phyloP scores from a whole-genome alignment of 1,284 basidiomycete species.

The Mrakiaceae sp. region DNA sequence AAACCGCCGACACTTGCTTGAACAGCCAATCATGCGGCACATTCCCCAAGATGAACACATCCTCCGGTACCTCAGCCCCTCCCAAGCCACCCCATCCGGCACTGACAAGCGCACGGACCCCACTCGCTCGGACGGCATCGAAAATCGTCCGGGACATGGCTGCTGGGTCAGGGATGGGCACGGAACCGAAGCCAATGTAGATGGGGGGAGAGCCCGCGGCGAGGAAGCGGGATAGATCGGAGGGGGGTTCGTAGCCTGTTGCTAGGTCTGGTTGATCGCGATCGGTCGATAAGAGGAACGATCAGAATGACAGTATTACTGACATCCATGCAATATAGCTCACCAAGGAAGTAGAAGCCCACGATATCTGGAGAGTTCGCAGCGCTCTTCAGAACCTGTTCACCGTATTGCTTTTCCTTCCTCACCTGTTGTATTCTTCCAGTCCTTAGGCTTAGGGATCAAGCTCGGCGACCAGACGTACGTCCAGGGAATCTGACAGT shows the following conservation, averaged over 20 bases:
- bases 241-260: conserved; percentile 40
- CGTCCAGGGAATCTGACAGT: conserved; percentile 46
- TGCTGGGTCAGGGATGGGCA: conserved; percentile 49
- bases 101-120: conserved; percentile 49
- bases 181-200: conserved; percentile 53
- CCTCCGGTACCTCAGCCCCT: conserved; percentile 37
- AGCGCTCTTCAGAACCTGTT: too few species aligned
- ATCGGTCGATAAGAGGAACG: too few species aligned
- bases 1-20: conserved; percentile 44
- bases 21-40: conserved; percentile 65
- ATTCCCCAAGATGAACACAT: conserved; percentile 45
- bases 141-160: conserved; percentile 52
- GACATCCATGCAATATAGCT: too few species aligned
- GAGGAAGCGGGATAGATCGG: conserved; percentile 43
- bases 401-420: too few species aligned
- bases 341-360: conserved; percentile 50
- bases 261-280: conserved; percentile 32
- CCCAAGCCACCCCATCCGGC: conserved; percentile 54
- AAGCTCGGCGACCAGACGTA: conserved; percentile 56
- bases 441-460: conserved; percentile 53
- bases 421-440: conserved; percentile 36
- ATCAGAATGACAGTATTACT: too few species aligned
- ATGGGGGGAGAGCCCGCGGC: conserved; percentile 44
- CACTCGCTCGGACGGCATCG: conserved; percentile 44
- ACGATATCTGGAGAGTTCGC: conserved; percentile 41